Conservation (phyloP, 176 grass and related monocot species). For the Dendrocalamus sinicus region DNA sequence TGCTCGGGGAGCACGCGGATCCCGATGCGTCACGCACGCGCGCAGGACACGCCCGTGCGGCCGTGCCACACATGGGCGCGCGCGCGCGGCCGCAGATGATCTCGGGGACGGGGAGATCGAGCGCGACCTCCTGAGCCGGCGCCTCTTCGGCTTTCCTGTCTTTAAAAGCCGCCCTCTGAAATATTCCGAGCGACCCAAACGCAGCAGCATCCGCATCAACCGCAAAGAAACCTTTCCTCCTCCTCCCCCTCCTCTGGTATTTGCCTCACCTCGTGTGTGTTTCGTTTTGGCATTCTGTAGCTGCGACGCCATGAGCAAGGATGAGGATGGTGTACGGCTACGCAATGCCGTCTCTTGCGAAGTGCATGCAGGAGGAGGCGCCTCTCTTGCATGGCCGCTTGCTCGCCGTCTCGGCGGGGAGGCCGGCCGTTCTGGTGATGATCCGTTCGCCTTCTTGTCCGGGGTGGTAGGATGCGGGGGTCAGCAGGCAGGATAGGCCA, state of each 20-base stretch:
- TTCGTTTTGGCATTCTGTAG: background rate
- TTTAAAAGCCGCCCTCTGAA: conserved; percentile 38
- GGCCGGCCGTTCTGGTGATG: conserved; percentile 16
- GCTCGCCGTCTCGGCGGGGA: background rate
- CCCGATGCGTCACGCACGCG: conserved; percentile 17
- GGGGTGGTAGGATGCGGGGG: background rate
- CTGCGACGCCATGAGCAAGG: conserved; percentile 24
- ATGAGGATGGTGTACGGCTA: background rate
- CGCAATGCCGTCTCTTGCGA: background rate
- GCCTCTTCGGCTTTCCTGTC: conserved; percentile 38
- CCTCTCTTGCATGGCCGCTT: background rate
- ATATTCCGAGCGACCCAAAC: conserved; percentile 42
- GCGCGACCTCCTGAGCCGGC: conserved; percentile 40
- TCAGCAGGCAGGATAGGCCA: background rate
- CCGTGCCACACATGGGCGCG: background rate
- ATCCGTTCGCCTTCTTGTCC: background rate
- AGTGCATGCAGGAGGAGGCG: background rate
- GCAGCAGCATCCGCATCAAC: background rate
- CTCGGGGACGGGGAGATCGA: background rate
- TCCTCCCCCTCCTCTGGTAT: background rate
- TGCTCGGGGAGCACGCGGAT: background rate
- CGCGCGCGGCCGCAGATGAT: background rate
- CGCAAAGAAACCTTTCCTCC: background rate
- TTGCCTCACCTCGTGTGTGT: background rate
- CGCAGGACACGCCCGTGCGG: conserved; percentile 32